These are phyloP conservation scores for Boletus pseudo-olivaceus DNA, from an alignment of 768 basidiomycete species.

Conservation along the genomic window DNA sequence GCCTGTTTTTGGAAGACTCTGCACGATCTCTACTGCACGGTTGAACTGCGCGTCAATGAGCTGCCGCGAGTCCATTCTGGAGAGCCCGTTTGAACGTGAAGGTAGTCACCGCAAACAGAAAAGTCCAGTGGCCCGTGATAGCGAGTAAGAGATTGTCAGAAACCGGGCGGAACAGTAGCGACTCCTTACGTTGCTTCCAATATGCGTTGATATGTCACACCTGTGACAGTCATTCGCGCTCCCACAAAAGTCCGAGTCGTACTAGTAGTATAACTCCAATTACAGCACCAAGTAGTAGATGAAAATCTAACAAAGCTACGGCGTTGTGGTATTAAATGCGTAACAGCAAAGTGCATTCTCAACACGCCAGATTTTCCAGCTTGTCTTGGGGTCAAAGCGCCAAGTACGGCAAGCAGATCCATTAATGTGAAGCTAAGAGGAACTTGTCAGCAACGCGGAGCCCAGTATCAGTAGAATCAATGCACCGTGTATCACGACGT, in stretches of 20 bases:
- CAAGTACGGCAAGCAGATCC: neutral
- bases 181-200: neutral
- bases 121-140: neutral
- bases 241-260: neutral
- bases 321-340: neutral
- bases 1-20: conserved; percentile 87
- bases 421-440: neutral
- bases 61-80: conserved; percentile 55
- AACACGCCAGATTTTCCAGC: neutral
- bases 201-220: conserved; percentile 14
- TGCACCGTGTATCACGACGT: conserved; percentile 25
- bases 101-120: neutral
- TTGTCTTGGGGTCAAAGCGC: no score
- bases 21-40: conserved; percentile 92
- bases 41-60: conserved; percentile 85
- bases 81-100: neutral
- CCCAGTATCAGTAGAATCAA: neutral
- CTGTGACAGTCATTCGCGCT: neutral
- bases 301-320: neutral
- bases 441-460: conserved; percentile 1
- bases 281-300: neutral
- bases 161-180: neutral
- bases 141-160: neutral
- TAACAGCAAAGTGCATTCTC: neutral
- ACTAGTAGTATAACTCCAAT: no score